These are phyloP conservation scores for Fusarium musae DNA, from an alignment of 2,329 filamentous ascomycete genomes.

Conservation along the genomic window DNA sequence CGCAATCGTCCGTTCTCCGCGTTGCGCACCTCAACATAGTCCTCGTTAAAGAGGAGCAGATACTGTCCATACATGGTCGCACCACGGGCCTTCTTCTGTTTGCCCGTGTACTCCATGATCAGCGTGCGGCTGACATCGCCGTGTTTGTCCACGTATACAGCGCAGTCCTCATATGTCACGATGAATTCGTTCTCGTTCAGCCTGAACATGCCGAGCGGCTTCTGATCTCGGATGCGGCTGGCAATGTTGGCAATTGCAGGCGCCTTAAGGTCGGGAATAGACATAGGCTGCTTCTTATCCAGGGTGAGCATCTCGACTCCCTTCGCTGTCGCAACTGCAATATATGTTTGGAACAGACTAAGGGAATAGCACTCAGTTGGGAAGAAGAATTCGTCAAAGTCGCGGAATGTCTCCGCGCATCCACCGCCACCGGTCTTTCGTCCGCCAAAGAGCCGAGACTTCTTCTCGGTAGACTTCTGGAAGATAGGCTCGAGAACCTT, in stretches of 20 bases:
- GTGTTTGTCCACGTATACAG: conserved; percentile 98
- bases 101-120: conserved; percentile 99
- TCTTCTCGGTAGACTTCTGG: conserved; percentile 90
- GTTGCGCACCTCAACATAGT: conserved; percentile 97
- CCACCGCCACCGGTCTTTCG: conserved; percentile 71
- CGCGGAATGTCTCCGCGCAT: conserved; percentile 93
- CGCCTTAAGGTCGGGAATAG: conserved; percentile 85
- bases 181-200: conserved; percentile 93
- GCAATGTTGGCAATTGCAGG: conserved; percentile 87
- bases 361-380: conserved; percentile 94
- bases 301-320: conserved; percentile 96
- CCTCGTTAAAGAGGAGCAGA: conserved; percentile 90
- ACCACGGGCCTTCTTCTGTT: conserved; percentile 77
- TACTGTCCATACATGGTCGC: conserved; percentile 94
- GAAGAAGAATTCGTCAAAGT: conserved; percentile 99
- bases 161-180: conserved; percentile 93
- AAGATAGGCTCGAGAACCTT: conserved; percentile 96
- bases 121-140: conserved; percentile 93
- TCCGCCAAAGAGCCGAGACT: conserved; percentile 72
- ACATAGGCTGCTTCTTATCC: conserved; percentile 96
- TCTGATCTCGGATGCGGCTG: conserved; percentile 81
- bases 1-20: conserved; percentile 93
- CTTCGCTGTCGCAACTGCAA: conserved; percentile 89
- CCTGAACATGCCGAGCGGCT: conserved; percentile 95
- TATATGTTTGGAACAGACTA: conserved; percentile 94